Evolutionary conservation across 345 rosid species (phyloP), one percentile per base, ranked within the genome.

Genomic region (Dipteronia dyeriana): DNA sequence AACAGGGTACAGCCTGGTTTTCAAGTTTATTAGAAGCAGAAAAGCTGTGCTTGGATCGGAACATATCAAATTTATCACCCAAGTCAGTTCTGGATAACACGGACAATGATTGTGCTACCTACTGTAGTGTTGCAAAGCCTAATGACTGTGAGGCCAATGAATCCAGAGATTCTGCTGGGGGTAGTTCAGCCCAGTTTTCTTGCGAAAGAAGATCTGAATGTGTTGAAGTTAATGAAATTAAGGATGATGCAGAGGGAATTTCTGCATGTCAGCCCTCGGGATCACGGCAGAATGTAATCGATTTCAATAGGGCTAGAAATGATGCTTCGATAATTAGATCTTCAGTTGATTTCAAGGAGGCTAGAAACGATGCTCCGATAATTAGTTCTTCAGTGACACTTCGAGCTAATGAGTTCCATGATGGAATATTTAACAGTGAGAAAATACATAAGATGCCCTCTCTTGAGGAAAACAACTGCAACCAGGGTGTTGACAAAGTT

Each of bases 1-100:
- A 86, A 84, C 88, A 88, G 78, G 92, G 75, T 38, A 86, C 85
- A 22, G 91, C 92, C 9, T 97, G 95, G 99, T 87, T 91, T 84
- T 87, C 91, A 56, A 86, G 76, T 76, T 82, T 83, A 68, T 81
- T 82, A 54, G 89, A 87, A 86, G 71, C 73, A 62, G 79, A 80
- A 70, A 79, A 78, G 70, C 78, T 79, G 45, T 64, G 65, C 64
- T 12, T 43, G 45, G 81, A 79, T 72, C 64, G 76, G 23, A 76
- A 64, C 63, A 66, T 74, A 25, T 66, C 72, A 45, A 85, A 77
- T 73, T 75, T 85, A 47, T 96, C 97, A 17, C 97, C 97, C 39
- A 88, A 88, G 70, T 92, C 97, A n/a, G 97, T 96, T 80, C 86
- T 90, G 10, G 92, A 92, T 63, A 83, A 80, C 43, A 49, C 76